Percentiles rank a stretch among this genome's conserved stretches.
phyloP scores from a whole-genome alignment of 2,329 filamentous ascomycete genomes.

The Cadophora sp. region DNA sequence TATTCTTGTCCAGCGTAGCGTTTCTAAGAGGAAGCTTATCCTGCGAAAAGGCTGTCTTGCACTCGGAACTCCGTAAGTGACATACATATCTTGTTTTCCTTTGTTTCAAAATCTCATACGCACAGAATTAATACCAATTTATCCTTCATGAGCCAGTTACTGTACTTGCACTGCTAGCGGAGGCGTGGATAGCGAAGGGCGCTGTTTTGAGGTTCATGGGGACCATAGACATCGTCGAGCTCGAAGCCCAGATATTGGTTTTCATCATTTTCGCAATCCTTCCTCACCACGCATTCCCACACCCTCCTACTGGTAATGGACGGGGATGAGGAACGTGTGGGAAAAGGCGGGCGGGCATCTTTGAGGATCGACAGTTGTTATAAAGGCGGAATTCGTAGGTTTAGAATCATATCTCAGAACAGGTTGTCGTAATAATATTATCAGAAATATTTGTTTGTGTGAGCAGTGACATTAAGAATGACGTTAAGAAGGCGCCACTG shows the following conservation, averaged over 20 bases:
- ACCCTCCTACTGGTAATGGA: not conserved
- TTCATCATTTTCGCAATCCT: not conserved
- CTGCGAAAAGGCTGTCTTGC: slow-evolving; percentile 7
- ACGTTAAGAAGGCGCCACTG: too few species aligned
- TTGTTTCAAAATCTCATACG: not conserved
- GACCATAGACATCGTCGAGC: not conserved
- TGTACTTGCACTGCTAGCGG: slow-evolving; percentile 11
- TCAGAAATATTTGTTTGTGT: too few species aligned
- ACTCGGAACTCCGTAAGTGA: slow-evolving; percentile 6
- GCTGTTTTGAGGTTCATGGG: slow-evolving; percentile 3
- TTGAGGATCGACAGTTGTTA: too few species aligned
- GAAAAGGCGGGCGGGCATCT: too few species aligned
- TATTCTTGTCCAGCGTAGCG: not conserved
- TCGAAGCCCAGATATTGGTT: not conserved
- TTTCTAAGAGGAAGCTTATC: not conserved
- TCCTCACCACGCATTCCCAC: slow-evolving; percentile 4
- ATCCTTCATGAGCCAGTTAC: slow-evolving; percentile 1
- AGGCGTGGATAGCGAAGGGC: slow-evolving; percentile 12
- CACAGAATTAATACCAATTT: slow-evolving; percentile 4
- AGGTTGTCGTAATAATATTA: too few species aligned
- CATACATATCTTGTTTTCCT: not conserved
- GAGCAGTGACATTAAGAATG: too few species aligned
- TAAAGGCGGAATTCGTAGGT: too few species aligned
- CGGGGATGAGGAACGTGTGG: not conserved
- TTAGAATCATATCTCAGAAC: too few species aligned